Conservation (phyloP, 768 basidiomycete species). For the Mrakia gelida region DNA sequence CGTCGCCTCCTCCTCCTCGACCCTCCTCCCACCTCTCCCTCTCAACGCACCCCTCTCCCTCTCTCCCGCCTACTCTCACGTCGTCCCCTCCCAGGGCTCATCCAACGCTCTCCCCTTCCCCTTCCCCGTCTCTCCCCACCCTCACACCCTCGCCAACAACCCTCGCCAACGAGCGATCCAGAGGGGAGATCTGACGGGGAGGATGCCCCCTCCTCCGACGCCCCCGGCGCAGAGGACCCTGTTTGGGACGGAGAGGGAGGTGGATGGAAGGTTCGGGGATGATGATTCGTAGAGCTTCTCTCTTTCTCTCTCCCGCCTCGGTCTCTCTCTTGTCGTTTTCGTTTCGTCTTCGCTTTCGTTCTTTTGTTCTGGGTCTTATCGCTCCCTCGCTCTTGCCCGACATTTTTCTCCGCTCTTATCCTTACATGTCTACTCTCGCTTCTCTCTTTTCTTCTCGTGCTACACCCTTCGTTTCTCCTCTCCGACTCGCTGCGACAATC, state of each 20-base stretch:
- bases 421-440: too few relatives aligned
- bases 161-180: not conserved
- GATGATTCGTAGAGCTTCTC: not conserved
- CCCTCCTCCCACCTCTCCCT: constrained; percentile 14
- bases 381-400: too few relatives aligned
- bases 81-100: not conserved
- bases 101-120: not conserved
- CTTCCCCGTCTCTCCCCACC: not conserved
- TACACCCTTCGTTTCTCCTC: too few relatives aligned
- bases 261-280: constrained; percentile 15
- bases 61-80: not conserved
- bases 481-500: too few relatives aligned
- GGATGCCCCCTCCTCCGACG: not conserved
- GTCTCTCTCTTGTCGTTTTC: too few relatives aligned
- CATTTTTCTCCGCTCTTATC: too few relatives aligned
- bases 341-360: too few relatives aligned
- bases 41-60: constrained; percentile 6
- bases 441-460: too few relatives aligned
- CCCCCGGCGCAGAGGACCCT: constrained; percentile 16
- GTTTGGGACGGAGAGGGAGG: constrained; percentile 20
- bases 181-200: not conserved
- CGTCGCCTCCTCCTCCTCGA: not conserved
- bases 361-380: too few relatives aligned
- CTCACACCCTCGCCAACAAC: not conserved
- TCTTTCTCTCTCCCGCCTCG: too few relatives aligned